Base-by-base conservation (phyloP, 1,284 basidiomycete species). In the Chiua sp. region DNA sequence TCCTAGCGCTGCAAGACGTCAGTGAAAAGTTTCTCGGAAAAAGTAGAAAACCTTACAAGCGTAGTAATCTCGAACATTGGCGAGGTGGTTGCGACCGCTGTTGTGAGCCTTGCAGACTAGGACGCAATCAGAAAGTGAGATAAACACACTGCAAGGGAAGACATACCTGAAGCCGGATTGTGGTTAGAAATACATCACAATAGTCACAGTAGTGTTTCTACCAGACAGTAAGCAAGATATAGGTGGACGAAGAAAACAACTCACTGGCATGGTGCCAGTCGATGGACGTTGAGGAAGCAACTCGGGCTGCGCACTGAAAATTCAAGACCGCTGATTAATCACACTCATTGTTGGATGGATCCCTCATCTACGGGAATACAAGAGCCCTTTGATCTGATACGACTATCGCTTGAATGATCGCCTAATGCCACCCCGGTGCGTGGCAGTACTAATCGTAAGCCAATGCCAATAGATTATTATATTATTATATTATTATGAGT, bases 361-460 rank as follows among this genome's bases (percentile, higher is more conserved):
- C 77, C 88, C 61, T 83, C 87, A 69, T 81, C 87, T 49, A 83
- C 88, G 65, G 84, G 88, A 69, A 94, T 99, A 72, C 90, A 94
- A 76, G 96, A 98, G 78, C 96, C 96, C n/a, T 95, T 99, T 78
- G 98, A 99, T 75, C 88, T 99, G 67, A 97, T 99, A 73, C 87
- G 96, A 64, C 85, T 99, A 35, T 96, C 96, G 35, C 86, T n/a
- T n/a, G n/a, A n/a, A n/a, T n/a, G n/a, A n/a, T n/a, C n/a, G n/a
- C n/a, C n/a, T n/a, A n/a, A n/a, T n/a, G n/a, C n/a, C n/a, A n/a
- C n/a, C n/a, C n/a, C n/a, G n/a, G n/a, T n/a, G n/a, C n/a, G n/a
- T n/a, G n/a, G n/a, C n/a, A n/a, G n/a, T n/a, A n/a, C n/a, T n/a
- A n/a, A n/a, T n/a, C n/a, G n/a, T n/a, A n/a, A n/a, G n/a, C n/a